Evolutionary conservation across 345 rosid genomes (phyloP), one percentile per base, ranked within the genome.

Genomic region (Boechera stricta): DNA sequence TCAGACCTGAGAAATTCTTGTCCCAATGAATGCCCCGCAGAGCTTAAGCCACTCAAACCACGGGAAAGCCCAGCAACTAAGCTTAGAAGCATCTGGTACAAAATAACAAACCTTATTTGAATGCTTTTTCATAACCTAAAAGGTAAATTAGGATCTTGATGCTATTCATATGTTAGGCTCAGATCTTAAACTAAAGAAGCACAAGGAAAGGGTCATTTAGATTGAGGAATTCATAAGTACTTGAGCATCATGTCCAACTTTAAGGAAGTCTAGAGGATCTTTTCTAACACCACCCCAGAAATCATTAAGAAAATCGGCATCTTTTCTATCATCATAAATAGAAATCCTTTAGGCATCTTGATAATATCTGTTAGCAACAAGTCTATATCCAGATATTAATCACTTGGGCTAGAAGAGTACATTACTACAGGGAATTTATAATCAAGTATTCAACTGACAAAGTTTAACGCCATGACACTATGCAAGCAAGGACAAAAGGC

Each of bases 41-140:
- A 76, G 62, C 73, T 80, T 58, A 71, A 72, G 81, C 74, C 63
- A 58, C 72, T 67, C 69, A 80, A 75, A 78, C 80, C 83, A 86
- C 49, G 49, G 49, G 87, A 77, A 64, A 84, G 67, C 64, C 73
- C 84, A 77, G 91, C 83, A 73, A 64, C 77, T 71, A 84, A 84
- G 75, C 83, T 85, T 73, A 74, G 80, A 79, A 87, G 74, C 74
- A 82, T 88, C 98, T 94, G 90, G 85, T 61, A 65, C 81, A 68
- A 78, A 69, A 80, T 24, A 80, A 79, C 64, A 79, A 61, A 68
- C 60, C 64, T 69, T 61, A 77, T 62, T 53, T 31, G 71, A 51
- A 41, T 67, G 67, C 6, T 58, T 53, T 55, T 29, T 10, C 47
- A 78, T 42, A 59, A 59, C 39, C 73, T 38, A 24, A 36, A 41